Evolutionary conservation across 192 early-diverging fungal species (phyloP).

Genomic region (Coemansia sp.): DNA sequence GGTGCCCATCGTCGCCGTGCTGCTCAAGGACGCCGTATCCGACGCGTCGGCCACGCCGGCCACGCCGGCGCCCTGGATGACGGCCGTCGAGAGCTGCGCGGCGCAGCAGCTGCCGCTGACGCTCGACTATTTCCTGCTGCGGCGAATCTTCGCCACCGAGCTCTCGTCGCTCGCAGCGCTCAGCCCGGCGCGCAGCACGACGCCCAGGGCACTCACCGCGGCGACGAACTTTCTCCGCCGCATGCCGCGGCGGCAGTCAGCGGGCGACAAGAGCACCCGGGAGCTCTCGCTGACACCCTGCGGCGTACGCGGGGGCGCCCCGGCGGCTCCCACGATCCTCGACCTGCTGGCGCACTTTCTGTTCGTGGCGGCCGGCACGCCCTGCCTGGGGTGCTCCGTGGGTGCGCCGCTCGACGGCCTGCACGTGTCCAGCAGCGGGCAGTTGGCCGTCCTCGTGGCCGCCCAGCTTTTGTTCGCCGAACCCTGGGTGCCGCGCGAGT

Average conservation of each 20-base stretch:
- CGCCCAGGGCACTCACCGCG: constrained; percentile 16
- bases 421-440: constrained; percentile 35
- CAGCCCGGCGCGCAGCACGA: constrained; percentile 6
- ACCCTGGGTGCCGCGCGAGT: constrained; percentile 47
- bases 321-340: constrained; percentile 22
- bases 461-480: constrained; percentile 37
- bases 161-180: constrained; percentile 21
- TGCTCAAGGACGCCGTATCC: constrained; percentile 46
- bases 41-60: too few species aligned
- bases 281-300: constrained; percentile 30
- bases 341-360: constrained; percentile 42
- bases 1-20: constrained; percentile 50
- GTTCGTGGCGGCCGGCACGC: constrained; percentile 25
- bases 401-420: constrained; percentile 32
- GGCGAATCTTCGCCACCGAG: constrained; percentile 45
- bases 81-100: constrained; percentile 23
- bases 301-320: constrained; percentile 12
- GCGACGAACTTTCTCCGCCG: constrained; percentile 35
- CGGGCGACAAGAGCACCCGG: constrained; percentile 8
- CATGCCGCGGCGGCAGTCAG: constrained; percentile 45
- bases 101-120: constrained; percentile 23
- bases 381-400: constrained; percentile 35
- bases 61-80: constrained; percentile 21
- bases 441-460: constrained; percentile 40
- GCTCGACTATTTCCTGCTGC: constrained; percentile 45